Evolutionary conservation across 1,284 basidiomycete genomes (phyloP).

Genomic region (Ganoderma sinense): DNA sequence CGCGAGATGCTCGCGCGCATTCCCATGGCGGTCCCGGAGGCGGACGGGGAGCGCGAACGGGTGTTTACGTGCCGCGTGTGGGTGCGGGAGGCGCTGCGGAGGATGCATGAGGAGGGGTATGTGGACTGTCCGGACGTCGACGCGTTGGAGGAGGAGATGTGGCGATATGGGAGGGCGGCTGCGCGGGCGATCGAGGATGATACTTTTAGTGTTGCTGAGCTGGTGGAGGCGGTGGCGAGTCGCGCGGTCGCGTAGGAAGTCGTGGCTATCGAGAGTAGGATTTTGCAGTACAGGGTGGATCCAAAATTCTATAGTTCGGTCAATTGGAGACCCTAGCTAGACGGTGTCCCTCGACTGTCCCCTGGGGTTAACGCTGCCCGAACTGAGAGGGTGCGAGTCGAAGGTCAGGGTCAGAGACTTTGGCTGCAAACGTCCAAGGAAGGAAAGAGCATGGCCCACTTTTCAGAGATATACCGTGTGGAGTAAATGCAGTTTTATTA

Average conservation of each 20-base stretch:
- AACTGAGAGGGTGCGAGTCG: slow-evolving; percentile 67
- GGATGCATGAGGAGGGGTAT: slow-evolving; percentile 17
- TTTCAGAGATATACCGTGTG: not conserved
- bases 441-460: slow-evolving; percentile 35
- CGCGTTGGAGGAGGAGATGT: slow-evolving; percentile 27
- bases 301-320: too few species aligned
- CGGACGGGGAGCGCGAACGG: slow-evolving; percentile 16
- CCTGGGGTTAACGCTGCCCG: slow-evolving; percentile 14
- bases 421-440: slow-evolving; percentile 22
- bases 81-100: slow-evolving; percentile 23
- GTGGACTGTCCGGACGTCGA: slow-evolving; percentile 20
- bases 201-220: slow-evolving; percentile 12
- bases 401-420: slow-evolving; percentile 65
- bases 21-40: slow-evolving; percentile 14
- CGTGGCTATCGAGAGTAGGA: too few species aligned
- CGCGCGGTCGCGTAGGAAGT: not conserved
- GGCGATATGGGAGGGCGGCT: slow-evolving; percentile 17
- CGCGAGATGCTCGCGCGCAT: slow-evolving; percentile 13
- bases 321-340: too few species aligned
- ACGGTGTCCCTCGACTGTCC: slow-evolving; percentile 14
- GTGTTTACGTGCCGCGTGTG: slow-evolving; percentile 25
- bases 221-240: not conserved
- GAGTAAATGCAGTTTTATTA: too few species aligned
- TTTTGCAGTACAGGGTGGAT: too few species aligned
- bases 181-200: slow-evolving; percentile 20